Evolutionary conservation across 2,329 filamentous ascomycete species (phyloP), one percentile per base, ranked within the genome.

Genomic region (Aspergillus melleus): DNA sequence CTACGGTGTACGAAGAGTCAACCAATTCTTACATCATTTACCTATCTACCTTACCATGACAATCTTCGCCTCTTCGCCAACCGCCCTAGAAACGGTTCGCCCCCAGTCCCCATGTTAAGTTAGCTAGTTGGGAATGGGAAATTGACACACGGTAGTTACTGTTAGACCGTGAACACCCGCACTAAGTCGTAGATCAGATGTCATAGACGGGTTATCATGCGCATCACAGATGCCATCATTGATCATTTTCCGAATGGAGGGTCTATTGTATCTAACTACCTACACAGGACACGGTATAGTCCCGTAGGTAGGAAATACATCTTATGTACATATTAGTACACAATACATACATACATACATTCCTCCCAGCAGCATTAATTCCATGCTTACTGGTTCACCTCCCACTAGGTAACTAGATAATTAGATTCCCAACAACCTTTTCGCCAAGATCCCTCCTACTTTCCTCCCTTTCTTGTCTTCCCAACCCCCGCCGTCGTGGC

Each of bases 401-500:
- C 26, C 8, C 8, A 29, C 26, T 29, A 29, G 26, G 26, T 29
- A 24, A 24, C 24, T 24, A 29, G 26, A 4, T 29, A 29, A 29
- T 29, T 29, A 29, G 8, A 29, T 29, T 29, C 26, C 26, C 26
- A 58, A 22, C 47, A 51, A 42, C 32, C 11, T 50, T 46, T 29
- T 30, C 55, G 59, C 59, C 59, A 57, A 61, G 46, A 52, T 19
- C 24, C 12, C 29, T 53, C 26, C 29, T 32, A 50, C 36, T n/a
- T 54, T 49, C 24, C 24, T 49, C 16, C 24, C 16, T 22, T 49
- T 22, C 24, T 24, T 49, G 12, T n/a, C 46, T n/a, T 9, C 14
- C 8, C n/a, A n/a, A n/a, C 36, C 16, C 36, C 36, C 36, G 32
- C 36, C 36, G 16, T n/a, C 53, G 32, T 49, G 30, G 39, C 44